phyloP scores from a whole-genome alignment of 805 yeast genomes.

The Ogataea corticis region DNA sequence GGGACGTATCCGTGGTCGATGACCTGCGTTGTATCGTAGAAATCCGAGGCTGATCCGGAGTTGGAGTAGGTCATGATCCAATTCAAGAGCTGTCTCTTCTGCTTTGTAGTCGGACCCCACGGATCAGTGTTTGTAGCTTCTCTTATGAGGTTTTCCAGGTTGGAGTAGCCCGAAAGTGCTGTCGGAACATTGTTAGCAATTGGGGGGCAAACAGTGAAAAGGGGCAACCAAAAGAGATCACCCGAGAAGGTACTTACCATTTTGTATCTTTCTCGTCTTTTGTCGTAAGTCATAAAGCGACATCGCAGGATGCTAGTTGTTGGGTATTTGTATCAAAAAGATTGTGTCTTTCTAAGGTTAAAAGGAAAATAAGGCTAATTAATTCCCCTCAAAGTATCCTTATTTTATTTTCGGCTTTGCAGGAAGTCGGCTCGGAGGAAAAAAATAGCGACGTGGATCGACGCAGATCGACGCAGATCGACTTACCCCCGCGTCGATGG shows the following conservation, averaged over 20 bases:
- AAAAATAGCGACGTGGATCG: neutral
- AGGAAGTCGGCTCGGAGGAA: conserved; percentile 6
- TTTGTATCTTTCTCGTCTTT: conserved; percentile 37
- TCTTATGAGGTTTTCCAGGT: conserved; percentile 36
- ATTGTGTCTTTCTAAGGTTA: neutral
- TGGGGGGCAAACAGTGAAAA: neutral
- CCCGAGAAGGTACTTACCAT: conserved; percentile 22
- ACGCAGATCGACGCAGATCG: conserved; percentile 1
- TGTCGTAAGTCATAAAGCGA: conserved; percentile 32
- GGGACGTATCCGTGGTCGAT: conserved; percentile 1
- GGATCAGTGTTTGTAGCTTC: conserved; percentile 51
- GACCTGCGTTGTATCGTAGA: conserved; percentile 9
- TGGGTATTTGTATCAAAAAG: neutral
- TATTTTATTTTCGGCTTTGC: neutral
- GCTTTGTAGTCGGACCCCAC: conserved; percentile 53
- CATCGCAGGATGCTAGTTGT: no score
- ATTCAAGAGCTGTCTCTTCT: conserved; percentile 34
- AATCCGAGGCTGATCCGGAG: conserved; percentile 15
- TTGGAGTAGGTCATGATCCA: conserved; percentile 22
- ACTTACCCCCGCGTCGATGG: neutral
- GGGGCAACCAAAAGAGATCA: neutral
- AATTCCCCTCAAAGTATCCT: neutral
- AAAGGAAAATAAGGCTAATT: neutral
- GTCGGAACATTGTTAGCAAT: neutral
- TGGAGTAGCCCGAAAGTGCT: conserved; percentile 34